Evolutionary conservation across 441 rosid genomes (phyloP).

Genomic region (Erodium moschatum): DNA sequence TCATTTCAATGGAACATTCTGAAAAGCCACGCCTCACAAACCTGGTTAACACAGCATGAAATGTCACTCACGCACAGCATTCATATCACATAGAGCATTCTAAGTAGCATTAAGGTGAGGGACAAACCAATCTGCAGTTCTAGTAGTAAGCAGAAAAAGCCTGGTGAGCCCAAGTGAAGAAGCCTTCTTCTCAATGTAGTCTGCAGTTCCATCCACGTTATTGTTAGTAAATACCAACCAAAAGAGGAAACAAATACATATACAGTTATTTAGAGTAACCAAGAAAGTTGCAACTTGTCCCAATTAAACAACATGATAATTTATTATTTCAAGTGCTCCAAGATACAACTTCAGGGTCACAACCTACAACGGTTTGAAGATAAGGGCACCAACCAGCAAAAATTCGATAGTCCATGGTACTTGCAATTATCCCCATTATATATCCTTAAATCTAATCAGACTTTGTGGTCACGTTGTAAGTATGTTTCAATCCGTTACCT

Average conservation of each 20-base stretch:
- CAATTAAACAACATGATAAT: neutral
- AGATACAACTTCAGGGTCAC: too few relatives aligned
- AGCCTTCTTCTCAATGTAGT: constrained; percentile 80
- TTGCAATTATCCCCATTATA: too few relatives aligned
- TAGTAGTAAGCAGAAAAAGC: constrained; percentile 78
- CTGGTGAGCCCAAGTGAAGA: constrained; percentile 54
- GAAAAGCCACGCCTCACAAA: constrained; percentile 73
- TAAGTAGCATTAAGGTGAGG: neutral
- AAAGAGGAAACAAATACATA: neutral
- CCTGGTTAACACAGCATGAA: constrained; percentile 31
- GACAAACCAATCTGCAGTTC: constrained; percentile 76
- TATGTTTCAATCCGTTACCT: neutral
- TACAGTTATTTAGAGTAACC: neutral
- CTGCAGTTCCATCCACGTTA: constrained; percentile 31
- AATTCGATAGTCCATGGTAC: neutral
- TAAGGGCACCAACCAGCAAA: too few relatives aligned
- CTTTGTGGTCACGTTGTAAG: neutral
- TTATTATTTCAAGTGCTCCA: too few relatives aligned
- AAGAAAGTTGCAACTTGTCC: neutral
- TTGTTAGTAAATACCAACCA: neutral
- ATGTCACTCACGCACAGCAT: neutral
- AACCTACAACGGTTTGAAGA: too few relatives aligned
- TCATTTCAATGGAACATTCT: constrained; percentile 57
- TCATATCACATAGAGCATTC: constrained; percentile 1
- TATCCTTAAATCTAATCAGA: neutral